phyloP scores from a whole-genome alignment of 768 basidiomycete species.

The Pleurotus salmoneostramineus region DNA sequence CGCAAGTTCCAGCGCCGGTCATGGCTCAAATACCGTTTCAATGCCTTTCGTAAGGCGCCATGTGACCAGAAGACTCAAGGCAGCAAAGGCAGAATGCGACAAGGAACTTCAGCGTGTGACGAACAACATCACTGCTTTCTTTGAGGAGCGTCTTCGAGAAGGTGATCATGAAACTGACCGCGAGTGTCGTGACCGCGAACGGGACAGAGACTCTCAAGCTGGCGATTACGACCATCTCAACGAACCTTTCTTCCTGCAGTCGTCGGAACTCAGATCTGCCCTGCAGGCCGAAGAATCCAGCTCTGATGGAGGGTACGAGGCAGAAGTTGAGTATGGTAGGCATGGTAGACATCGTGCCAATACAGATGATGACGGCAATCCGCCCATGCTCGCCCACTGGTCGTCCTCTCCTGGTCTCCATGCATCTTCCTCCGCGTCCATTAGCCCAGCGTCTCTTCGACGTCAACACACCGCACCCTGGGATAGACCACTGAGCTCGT shows the following conservation, averaged over 20 bases:
- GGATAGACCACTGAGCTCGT: conserved; percentile 56
- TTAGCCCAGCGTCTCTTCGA: conserved; percentile 66
- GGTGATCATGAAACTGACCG: conserved; percentile 58
- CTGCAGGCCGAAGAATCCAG: conserved; percentile 68
- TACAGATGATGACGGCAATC: conserved; percentile 35
- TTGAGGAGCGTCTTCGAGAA: conserved; percentile 85
- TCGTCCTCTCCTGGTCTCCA: conserved; percentile 52
- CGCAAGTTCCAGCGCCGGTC: conserved; percentile 30
- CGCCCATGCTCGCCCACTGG: conserved; percentile 47
- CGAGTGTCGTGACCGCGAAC: conserved; percentile 47
- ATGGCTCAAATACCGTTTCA: conserved; percentile 73
- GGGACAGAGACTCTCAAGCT: conserved; percentile 48
- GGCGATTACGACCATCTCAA: conserved; percentile 54
- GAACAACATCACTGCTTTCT: conserved; percentile 90
- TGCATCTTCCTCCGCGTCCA: conserved; percentile 62
- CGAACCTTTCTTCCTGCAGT: conserved; percentile 58
- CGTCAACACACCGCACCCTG: conserved; percentile 63
- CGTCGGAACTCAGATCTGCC: conserved; percentile 50
- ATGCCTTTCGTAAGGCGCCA: conserved; percentile 93
- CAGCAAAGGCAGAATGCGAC: conserved; percentile 95
- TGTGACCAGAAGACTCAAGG: conserved; percentile 88
- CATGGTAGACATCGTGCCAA: conserved; percentile 78
- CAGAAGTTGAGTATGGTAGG: conserved; percentile 61
- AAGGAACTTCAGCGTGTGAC: conserved; percentile 93
- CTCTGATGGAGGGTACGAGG: conserved; percentile 83